Percentiles rank a stretch among this genome's conserved stretches.
Conservation (phyloP, 2,329 filamentous ascomycete genomes). For the Microsporum ferrugineum region DNA sequence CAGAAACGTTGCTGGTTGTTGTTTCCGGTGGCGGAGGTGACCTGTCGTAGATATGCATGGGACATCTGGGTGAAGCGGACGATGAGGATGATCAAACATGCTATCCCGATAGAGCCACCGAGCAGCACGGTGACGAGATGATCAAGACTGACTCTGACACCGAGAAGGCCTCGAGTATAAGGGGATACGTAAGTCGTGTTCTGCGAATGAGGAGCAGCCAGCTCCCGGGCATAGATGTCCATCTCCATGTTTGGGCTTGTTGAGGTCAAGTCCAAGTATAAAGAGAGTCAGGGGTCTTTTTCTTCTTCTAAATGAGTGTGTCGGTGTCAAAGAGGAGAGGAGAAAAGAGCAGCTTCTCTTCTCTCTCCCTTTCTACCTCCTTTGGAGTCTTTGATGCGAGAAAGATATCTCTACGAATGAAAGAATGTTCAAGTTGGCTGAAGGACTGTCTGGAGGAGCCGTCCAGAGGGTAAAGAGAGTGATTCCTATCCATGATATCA, state of each 20-base stretch:
- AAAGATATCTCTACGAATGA: neutral
- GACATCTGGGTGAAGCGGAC: constrained; percentile 34
- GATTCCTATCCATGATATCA: neutral
- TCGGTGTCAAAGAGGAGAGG: neutral
- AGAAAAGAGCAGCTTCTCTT: neutral
- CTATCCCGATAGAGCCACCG: constrained; percentile 25
- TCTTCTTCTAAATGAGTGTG: neutral
- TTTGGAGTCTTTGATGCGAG: neutral
- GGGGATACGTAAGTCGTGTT: constrained; percentile 33
- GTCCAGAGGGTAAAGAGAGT: neutral
- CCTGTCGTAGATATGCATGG: constrained; percentile 35
- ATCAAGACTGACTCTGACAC: constrained; percentile 32
- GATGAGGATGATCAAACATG: constrained; percentile 29
- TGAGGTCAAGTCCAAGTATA: neutral
- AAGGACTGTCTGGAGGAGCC: neutral
- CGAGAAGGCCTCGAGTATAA: constrained; percentile 30
- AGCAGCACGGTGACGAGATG: constrained; percentile 31
- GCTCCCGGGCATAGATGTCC: neutral
- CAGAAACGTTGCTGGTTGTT: constrained; percentile 35
- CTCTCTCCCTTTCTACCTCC: neutral
- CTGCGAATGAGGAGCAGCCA: constrained; percentile 1
- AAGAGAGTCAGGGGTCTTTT: neutral
- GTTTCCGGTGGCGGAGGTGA: constrained; percentile 29
- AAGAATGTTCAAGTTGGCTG: neutral
- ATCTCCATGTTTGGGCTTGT: neutral